phyloP scores from a whole-genome alignment of 768 basidiomycete genomes.

The Galerina marginata region DNA sequence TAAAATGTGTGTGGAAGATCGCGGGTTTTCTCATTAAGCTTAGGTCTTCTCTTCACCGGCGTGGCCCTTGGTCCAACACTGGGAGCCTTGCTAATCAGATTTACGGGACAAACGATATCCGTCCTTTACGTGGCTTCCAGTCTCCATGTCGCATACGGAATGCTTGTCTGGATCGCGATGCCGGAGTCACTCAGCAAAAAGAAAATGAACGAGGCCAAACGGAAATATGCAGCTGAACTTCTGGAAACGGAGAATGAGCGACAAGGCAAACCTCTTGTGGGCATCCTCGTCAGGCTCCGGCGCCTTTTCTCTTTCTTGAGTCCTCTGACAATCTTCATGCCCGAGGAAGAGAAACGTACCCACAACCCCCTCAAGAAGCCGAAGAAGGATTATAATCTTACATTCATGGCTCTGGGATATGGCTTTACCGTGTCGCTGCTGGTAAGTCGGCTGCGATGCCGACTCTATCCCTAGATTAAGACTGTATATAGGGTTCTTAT shows the following conservation, averaged over 20 bases:
- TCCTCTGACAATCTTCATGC: constrained; percentile 72
- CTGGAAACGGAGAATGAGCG: constrained; percentile 23
- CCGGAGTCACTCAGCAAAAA: constrained; percentile 77
- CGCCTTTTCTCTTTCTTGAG: constrained; percentile 67
- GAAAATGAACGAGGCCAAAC: constrained; percentile 48
- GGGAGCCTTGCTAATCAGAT: constrained; percentile 66
- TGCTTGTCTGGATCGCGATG: constrained; percentile 60
- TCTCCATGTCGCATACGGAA: constrained; percentile 54
- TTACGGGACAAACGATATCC: constrained; percentile 57
- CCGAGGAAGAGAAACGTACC: constrained; percentile 33
- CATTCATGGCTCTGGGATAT: constrained; percentile 57
- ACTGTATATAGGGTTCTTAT: constrained; percentile 53
- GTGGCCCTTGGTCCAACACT: constrained; percentile 78
- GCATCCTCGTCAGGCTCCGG: constrained; percentile 44
- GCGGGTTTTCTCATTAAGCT: constrained; percentile 63
- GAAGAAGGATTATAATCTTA: constrained; percentile 69
- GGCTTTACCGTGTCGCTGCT: constrained; percentile 54
- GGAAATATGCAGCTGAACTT: constrained; percentile 40
- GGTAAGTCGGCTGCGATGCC: constrained; percentile 32
- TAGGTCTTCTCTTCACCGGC: constrained; percentile 77
- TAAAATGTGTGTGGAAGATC: constrained; percentile 47
- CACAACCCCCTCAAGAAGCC: constrained; percentile 45
- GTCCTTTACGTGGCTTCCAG: constrained; percentile 73
- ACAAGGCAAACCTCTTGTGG: constrained; percentile 20
- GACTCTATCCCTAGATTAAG: neutral